Evolutionary conservation across 1,284 basidiomycete species (phyloP), one percentile per base, ranked within the genome.

Genomic region (Polyporus tsugae): DNA sequence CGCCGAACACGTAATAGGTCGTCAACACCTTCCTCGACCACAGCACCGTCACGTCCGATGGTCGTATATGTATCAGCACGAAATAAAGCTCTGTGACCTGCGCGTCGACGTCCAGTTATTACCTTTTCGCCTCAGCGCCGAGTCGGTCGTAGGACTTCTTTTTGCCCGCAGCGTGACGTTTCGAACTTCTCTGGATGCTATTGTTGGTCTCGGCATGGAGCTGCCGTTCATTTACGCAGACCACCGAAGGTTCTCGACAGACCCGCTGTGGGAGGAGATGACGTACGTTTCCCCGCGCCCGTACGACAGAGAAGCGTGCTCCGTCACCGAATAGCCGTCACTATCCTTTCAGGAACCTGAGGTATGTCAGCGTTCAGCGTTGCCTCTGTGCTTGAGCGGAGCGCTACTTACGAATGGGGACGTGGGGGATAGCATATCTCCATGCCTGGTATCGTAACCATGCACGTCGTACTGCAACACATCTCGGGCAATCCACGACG

Each of bases 261-360:
- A 10, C 19, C 38, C 22, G 15, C 22, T 41, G 58, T 41, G 55
- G 55, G 19, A 55, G 53, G 53, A 60, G n/a, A 22, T 39, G 22
- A 39, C 25, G 36, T 44, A 63, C 49, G 62, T 22, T 35, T 53
- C n/a, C 29, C 13, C 25, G 36, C 62, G 62, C 46, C 39, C 49
- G 49, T 55, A 15, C 29, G 22, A 25, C 25, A 36, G 11, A 10
- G 44, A 53, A 35, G 49, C 22, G 25, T 49, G 4, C 44, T 49
- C 22, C 9, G n/a, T 46, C 9, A 2, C 19, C 44, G 19, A 49
- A 4, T 49, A 22, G 11, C 46, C n/a, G 46, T 49, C 46, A 49
- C 22, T 11, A 11, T 25, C 9, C 22, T 25, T 49, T 49, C 44
- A 22, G 11, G 7, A 22, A 46, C 7, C 22, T 46, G 10, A 10